A percentile compares a stretch with the other conserved stretches of the same genome.
These are phyloP conservation scores for Crithidia mellificae DNA, from an alignment of 208 protist species.

Conservation along the genomic window DNA sequence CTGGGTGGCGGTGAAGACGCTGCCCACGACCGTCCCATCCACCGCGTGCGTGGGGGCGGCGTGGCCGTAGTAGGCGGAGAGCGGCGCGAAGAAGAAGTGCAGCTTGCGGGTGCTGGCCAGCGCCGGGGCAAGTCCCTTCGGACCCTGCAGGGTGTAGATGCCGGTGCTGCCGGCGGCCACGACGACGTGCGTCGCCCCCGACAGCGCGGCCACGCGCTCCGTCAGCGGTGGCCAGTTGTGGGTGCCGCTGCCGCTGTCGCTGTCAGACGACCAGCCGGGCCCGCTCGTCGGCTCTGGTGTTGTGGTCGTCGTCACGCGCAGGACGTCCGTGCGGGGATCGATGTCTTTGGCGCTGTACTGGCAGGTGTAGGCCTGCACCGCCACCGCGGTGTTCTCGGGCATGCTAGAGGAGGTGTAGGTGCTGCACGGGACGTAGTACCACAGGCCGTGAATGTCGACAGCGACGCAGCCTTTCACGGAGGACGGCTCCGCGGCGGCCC, in stretches of 20 bases:
- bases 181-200: constrained; percentile 60
- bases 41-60: constrained; percentile 2
- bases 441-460: constrained; percentile 41
- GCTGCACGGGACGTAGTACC: constrained; percentile 58
- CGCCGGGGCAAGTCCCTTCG: not conserved
- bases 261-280: constrained; percentile 23
- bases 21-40: constrained; percentile 21
- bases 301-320: constrained; percentile 24
- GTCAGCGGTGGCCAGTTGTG: constrained; percentile 21
- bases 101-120: constrained; percentile 39
- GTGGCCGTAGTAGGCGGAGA: constrained; percentile 45
- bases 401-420: constrained; percentile 14
- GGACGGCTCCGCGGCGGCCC: constrained; percentile 46
- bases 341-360: constrained; percentile 41
- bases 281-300: constrained; percentile 21
- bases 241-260: not conserved
- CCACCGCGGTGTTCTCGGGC: constrained; percentile 20
- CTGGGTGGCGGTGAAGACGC: constrained; percentile 4
- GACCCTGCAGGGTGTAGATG: constrained; percentile 50
- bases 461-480: constrained; percentile 53
- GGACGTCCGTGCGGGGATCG: constrained; percentile 19
- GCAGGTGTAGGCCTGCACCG: constrained; percentile 46
- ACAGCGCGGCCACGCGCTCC: constrained; percentile 50
- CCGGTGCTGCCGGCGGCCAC: constrained; percentile 62
- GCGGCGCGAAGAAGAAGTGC: constrained; percentile 62